Base-by-base conservation (phyloP, 768 basidiomycete species). In the Serendipita sp. region DNA sequence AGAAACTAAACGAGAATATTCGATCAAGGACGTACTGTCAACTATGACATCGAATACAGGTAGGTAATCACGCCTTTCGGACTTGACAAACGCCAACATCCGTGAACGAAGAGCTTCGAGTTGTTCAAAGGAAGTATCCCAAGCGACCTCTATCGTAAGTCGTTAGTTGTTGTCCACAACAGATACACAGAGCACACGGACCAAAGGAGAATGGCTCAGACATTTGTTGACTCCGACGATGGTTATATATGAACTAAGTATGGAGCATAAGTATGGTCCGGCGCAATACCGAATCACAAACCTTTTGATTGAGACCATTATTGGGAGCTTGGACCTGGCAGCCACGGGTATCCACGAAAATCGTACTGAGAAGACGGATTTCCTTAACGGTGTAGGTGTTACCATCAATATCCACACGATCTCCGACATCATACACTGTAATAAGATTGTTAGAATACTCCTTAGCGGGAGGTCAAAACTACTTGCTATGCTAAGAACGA, bases 331-430 rank as follows among this genome's bases (percentile, higher is more conserved):
- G 86, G n/a, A 88, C 84, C 31, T 76, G 72, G 44, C 80, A 78
- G 29, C 80, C 81, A 64, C 80, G 78, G 29, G 52, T 72, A 70
- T 89, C 83, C 53, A 86, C 70, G 72, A 91, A 83, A 44, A 88
- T 75, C 5, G 86, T 90, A 64, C 83, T 87, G 64, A 94, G 79
- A 34, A 96, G 79, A 33, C 86, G 80, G 72, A 96, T 94, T 73
- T 93, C 90, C 70, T 87, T 88, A 66, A 95, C 90, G 0, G 87
- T 88, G 71, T 87, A 92, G 5, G 70, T 75, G 37, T 78, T 75
- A 31, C 76, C 77, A 63, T 78, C 77, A 62, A 80, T 74, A 44
- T 73, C 75, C 60, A 94, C 79, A 52, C 85, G 75, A 73, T 91
- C 89, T 29, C 87, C 86, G 29, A 90, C 87, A 72, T 90, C 88